These are phyloP conservation scores for Cornus controversa DNA, from an alignment of 148 eudicot species.

Conservation along the genomic window DNA sequence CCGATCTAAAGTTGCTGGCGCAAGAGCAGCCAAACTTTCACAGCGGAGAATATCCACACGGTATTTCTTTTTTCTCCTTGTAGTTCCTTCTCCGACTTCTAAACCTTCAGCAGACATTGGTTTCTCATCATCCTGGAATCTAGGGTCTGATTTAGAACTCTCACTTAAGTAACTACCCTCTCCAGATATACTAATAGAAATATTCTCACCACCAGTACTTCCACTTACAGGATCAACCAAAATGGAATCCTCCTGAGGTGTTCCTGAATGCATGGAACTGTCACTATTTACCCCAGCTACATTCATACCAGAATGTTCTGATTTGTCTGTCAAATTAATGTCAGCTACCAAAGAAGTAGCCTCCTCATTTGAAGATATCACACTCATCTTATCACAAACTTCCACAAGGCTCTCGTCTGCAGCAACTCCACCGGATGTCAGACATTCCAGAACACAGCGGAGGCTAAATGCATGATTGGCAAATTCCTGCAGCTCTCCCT, in stretches of 20 bases:
- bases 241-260: constrained; percentile 27
- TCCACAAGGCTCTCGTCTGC: constrained; percentile 32
- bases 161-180: constrained; percentile 19
- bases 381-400: constrained; percentile 26
- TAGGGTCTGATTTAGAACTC: constrained; percentile 33
- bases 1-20: constrained; percentile 81
- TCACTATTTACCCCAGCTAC: constrained; percentile 26
- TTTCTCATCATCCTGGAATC: constrained; percentile 44
- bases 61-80: constrained; percentile 55
- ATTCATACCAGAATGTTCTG: constrained; percentile 13
- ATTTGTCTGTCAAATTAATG: constrained; percentile 21
- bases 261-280: constrained; percentile 17
- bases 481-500: constrained; percentile 97
- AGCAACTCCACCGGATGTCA: constrained; percentile 83
- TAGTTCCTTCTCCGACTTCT: constrained; percentile 30
- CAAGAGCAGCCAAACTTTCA: constrained; percentile 88
- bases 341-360: constrained; percentile 32
- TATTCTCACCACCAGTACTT: constrained; percentile 21
- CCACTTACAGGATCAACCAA: constrained; percentile 28
- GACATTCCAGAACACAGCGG: constrained; percentile 83
- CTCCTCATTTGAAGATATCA: constrained; percentile 34
- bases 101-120: constrained; percentile 20
- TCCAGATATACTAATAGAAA: constrained; percentile 22
- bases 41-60: constrained; percentile 93
- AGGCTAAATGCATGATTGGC: constrained; percentile 99